Evolutionary conservation across 1,139 yeast genomes (phyloP).

Genomic region (Protomyces macrosporus): DNA sequence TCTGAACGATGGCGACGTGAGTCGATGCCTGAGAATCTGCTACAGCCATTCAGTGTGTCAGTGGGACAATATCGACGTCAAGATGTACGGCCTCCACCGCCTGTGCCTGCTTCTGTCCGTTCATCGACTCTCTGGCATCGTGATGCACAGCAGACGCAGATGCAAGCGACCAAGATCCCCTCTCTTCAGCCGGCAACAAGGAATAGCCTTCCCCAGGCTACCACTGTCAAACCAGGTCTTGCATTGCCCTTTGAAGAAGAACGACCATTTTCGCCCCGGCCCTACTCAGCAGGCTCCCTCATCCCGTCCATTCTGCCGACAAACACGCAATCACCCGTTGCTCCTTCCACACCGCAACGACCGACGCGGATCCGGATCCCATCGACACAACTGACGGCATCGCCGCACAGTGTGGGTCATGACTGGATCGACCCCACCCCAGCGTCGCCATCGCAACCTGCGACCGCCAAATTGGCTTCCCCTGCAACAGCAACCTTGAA

Average conservation of each 20-base stretch:
- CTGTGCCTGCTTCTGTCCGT: too few relatives aligned
- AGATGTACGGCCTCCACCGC: background rate
- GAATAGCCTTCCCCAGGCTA: background rate
- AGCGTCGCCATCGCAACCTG: background rate
- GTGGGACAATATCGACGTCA: background rate
- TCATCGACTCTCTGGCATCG: background rate
- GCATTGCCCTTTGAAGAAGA: background rate
- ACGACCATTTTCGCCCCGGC: conserved; percentile 11
- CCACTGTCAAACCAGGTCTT: background rate
- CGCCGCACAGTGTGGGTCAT: background rate
- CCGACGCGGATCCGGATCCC: background rate
- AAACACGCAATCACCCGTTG: background rate
- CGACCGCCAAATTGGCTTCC: background rate
- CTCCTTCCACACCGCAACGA: background rate
- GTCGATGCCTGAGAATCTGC: background rate
- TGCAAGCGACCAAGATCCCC: background rate
- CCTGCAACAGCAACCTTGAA: background rate
- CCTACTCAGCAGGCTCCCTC: conserved; percentile 7
- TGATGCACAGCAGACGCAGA: background rate
- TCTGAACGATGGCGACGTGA: background rate
- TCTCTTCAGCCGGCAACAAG: background rate
- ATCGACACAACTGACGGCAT: too few relatives aligned
- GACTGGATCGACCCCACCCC: background rate
- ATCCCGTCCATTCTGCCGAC: background rate
- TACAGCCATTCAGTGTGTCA: background rate